Conservation (phyloP, 805 yeast genomes). For the Isabelozyma gotoi region DNA sequence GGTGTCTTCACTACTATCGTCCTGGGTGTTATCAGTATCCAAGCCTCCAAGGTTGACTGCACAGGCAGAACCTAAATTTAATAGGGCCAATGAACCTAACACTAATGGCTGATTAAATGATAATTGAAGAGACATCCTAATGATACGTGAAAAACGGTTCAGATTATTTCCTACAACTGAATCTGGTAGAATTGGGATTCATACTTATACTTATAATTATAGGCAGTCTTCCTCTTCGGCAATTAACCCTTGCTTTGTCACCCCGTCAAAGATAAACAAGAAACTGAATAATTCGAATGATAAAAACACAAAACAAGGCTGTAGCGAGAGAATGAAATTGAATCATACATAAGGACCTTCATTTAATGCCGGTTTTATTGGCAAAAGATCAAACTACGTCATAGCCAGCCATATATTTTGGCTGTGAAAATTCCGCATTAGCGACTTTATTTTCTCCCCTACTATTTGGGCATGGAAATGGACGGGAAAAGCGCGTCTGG, state of each 20-base stretch:
- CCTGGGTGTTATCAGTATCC: constrained; percentile 5
- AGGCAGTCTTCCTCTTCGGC: not conserved
- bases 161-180: too few relatives aligned
- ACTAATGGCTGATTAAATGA: constrained; percentile 3
- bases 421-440: not conserved
- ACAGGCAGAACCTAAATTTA: constrained; percentile 7
- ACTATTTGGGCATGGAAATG: not conserved
- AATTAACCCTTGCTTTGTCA: constrained; percentile 2
- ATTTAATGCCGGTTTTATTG: too few relatives aligned
- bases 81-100: constrained; percentile 4
- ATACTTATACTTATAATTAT: constrained; percentile 1
- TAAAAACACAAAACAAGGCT: too few relatives aligned
- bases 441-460: not conserved
- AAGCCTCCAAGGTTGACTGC: constrained; percentile 15
- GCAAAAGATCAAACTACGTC: too few relatives aligned
- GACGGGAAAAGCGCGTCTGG: not conserved
- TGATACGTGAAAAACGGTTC: not conserved
- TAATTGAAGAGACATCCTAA: constrained; percentile 15
- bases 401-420: not conserved
- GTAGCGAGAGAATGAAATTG: not conserved
- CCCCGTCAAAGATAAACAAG: not conserved
- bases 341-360: too few relatives aligned
- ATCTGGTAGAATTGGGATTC: too few relatives aligned
- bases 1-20: constrained; percentile 1
- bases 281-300: not conserved